Evolutionary conservation across 495 filamentous ascomycete genomes (phyloP), one percentile per base, ranked within the genome.

Genomic region (Aspergillus mulundensis): DNA sequence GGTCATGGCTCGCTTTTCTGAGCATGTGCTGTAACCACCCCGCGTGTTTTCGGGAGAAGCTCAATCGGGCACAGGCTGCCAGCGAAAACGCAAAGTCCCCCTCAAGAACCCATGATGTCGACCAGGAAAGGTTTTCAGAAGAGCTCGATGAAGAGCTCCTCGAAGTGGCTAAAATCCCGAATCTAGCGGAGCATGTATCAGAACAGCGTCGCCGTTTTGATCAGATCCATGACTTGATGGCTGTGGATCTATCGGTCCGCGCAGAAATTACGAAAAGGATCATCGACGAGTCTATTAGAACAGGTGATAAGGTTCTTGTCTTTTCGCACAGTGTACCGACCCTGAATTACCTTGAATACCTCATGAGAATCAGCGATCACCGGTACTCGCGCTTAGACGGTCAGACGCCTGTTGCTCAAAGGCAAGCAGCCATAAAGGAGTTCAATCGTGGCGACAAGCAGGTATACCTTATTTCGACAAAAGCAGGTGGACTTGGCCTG

Each of bases 381-480:
- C 68, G 50, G 0, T 86, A 76, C 57, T 64, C 63, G 10, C 80
- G 86, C 28, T 75, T 96, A 10, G 88, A 94, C 70, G 91, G 91
- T 12, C 61, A 46, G 1, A 85, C 84, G 0, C 53, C 61, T 0
- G 73, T 84, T 39, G 41, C 61, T 0, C 71, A 67, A 10, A 81
- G 92, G 5, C 88, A 91, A 63, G 56, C 54, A 0, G 63, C 78
- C 0, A 79, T 81, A 3, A 90, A 88, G 57, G 59, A 65, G 0
- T 96, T 96, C 77, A 92, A 91, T 59, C 24, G 18, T 0, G 55
- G 59, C 0, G 54, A 73, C 6, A 63, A 66, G 14, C 57, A 78
- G 54, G 70, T 95, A 1, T 90, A 88, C 60, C 75, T 96, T 3
- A 89, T 96, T 24, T 95, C 91, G 0, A 96, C 91, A 1, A 80